Evolutionary conservation across 73 alveolate genomes (phyloP), one percentile per base, ranked within the genome.

Genomic region (Tetrahymena thermophila): DNA sequence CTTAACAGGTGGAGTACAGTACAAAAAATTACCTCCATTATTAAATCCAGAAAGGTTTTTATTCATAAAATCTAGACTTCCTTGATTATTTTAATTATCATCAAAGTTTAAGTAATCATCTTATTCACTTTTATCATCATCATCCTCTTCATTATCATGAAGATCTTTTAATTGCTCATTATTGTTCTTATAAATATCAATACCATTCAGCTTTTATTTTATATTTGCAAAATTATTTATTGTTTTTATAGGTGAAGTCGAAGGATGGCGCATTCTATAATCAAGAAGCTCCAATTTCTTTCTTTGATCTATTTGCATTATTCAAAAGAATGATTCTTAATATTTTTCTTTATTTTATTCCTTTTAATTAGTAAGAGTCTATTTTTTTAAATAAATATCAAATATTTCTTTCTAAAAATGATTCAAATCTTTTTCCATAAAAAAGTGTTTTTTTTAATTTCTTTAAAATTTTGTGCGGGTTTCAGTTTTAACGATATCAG

Each of bases 391-490:
- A 40, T 40, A 40, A 40, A 50, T 50, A 50, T 50, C 83, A 50
- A 50, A 50, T 14, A 6, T 71, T 71, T n/a, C 89, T 71, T 71
- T 6, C 21, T 28, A 71, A 71, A 28, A 71, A 28, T 71, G 31
- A 50, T 71, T 71, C 37, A 71, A 71, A 71, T 71, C 89, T 71
- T 71, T 71, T 34, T 34, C 17, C 31, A 50, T 50, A 50, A 50
- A 19, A 16, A 28, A 71, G 89, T 28, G 89, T 71, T n/a, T 71
- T 57, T n/a, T 57, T 28, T 71, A 71, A 71, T 71, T 71, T 25
- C 89, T 71, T 71, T 71, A 71, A 71, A 28, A 71, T 71, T 71
- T 71, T 71, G 89, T 71, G 89, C 89, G 89, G 89, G 89, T 71
- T 71, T 71, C 35, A 71, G 89, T 71, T 71, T 71, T 71, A 71